These are phyloP conservation scores for Dryas octopetala DNA, from an alignment of 306 rosid species.

Conservation along the genomic window DNA sequence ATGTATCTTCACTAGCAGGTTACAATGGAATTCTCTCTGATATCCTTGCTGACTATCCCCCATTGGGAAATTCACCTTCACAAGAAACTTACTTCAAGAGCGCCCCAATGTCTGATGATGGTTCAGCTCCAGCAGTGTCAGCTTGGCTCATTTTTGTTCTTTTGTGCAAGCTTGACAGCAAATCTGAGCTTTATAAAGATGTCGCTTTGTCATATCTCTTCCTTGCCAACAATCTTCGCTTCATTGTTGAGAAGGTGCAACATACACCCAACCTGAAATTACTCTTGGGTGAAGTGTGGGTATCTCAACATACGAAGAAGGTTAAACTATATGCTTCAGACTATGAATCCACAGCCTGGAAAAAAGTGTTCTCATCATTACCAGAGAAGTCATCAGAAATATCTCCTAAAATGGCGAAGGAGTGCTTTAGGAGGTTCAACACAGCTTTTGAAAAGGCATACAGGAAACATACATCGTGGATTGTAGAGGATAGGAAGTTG, in stretches of 20 bases:
- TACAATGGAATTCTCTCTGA: conserved; percentile 31
- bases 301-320: conserved; percentile 37
- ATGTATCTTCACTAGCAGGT: conserved; percentile 40
- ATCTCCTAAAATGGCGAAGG: conserved; percentile 31
- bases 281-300: conserved; percentile 45
- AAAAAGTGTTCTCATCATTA: conserved; percentile 36
- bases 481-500: conserved; percentile 38
- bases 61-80: conserved; percentile 12
- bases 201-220: conserved; percentile 47
- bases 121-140: conserved; percentile 25
- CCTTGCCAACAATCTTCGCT: conserved; percentile 48
- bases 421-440: conserved; percentile 32
- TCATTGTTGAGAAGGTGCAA: conserved; percentile 43
- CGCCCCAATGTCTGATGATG: conserved; percentile 13
- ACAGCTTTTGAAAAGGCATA: conserved; percentile 45
- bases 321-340: conserved; percentile 35
- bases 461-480: conserved; percentile 48
- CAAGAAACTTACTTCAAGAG: conserved; percentile 31
- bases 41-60: conserved; percentile 35
- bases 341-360: conserved; percentile 48
- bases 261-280: conserved; percentile 28
- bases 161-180: conserved; percentile 49
- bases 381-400: conserved; percentile 22
- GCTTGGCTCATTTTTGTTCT: conserved; percentile 56
- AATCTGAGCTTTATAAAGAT: conserved; percentile 48